Evolutionary conservation across 352 stramenopile species (phyloP), one percentile per base, ranked within the genome.

Genomic region (Aphanomyces astaci): DNA sequence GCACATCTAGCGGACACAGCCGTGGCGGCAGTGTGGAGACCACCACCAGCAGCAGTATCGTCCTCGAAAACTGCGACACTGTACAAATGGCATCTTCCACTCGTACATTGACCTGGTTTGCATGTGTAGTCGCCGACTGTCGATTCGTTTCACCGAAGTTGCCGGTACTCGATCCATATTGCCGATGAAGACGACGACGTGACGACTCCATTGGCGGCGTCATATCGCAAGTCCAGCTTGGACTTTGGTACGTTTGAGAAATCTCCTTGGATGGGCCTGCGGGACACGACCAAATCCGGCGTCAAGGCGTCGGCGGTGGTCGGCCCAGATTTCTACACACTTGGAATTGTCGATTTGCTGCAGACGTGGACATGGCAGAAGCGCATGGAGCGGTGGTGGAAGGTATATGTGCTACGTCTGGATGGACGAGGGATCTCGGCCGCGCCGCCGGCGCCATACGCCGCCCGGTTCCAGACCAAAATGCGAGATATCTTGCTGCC

Each of bases 331-430:
- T 90, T 88, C 55, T 96, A 96, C 67, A 95, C 89, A 30, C 72
- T 96, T 36, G 88, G 88, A 36, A 73, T 96, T 27, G 86, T 96
- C n/a, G 88, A 96, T 68, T 95, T 96, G 71, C 73, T 96, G 28
- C 88, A 96, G 71, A 91, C 84, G 27, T 96, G 86, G 86, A 96
- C 87, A 36, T 90, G 78, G 75, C 43, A 74, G 11, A 96, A 96
- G 70, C 79, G 81, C 0, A 54, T 94, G 19, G 88, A 96, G 68
- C 78, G 86, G 48, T 66, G 92, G 40, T 94, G 87, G 80, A 96
- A 96, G 72, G 89, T 86, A 27, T 72, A 85, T 56, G 65, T 96
- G 11, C 67, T 92, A 27, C 78, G 81, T n/a, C 71, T 80, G 31
- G 85, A 94, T 31, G 30, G 72, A 3, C 70, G 88, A 45, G 88